Conservation (phyloP, 192 early-diverging fungal species). For the Polychytrium aggregatum region DNA sequence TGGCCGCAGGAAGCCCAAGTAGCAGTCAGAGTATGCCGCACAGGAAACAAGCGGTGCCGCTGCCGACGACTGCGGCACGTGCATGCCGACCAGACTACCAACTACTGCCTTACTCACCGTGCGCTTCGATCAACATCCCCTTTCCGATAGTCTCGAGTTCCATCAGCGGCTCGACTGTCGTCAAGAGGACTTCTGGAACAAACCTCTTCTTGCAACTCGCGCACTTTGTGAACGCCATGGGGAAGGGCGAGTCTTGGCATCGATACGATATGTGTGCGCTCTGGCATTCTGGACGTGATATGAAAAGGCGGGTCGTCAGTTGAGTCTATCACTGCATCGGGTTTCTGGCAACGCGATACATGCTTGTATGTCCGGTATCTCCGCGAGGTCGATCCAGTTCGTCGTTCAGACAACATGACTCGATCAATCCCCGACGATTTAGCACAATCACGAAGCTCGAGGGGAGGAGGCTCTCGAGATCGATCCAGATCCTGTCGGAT, state of each 20-base stretch:
- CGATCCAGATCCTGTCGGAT: too few relatives aligned
- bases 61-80: background rate
- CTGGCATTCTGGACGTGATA: slow-evolving; percentile 40
- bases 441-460: too few relatives aligned
- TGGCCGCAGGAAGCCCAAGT: slow-evolving; percentile 2
- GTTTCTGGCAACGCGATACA: too few relatives aligned
- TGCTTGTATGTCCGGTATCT: too few relatives aligned
- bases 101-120: too few relatives aligned
- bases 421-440: too few relatives aligned
- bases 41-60: background rate
- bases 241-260: slow-evolving; percentile 52
- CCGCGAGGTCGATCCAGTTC: too few relatives aligned
- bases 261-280: slow-evolving; percentile 60
- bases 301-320: too few relatives aligned
- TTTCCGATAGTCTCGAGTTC: slow-evolving; percentile 60
- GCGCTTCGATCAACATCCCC: slow-evolving; percentile 60
- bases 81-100: background rate
- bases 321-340: too few relatives aligned
- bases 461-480: too few relatives aligned
- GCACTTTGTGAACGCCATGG: slow-evolving; percentile 58
- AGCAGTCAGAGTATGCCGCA: background rate
- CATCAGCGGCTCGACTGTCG: slow-evolving; percentile 60
- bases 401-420: too few relatives aligned
- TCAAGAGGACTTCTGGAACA: slow-evolving; percentile 64
- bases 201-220: slow-evolving; percentile 56